phyloP scores from a whole-genome alignment of 306 rosid genomes.

The Medicago ruthenica region DNA sequence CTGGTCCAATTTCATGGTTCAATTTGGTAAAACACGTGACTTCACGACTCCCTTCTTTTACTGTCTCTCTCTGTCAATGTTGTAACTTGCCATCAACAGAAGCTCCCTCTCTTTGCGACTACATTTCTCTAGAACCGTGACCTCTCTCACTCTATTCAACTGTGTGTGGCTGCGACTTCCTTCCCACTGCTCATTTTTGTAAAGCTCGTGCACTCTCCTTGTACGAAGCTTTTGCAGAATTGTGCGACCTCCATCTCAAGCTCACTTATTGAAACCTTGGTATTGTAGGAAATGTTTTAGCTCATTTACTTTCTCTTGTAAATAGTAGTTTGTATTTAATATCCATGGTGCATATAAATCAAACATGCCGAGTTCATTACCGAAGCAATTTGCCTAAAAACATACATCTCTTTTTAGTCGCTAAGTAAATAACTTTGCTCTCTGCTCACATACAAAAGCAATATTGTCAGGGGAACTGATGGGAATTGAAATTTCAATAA shows the following conservation, averaged over 20 bases:
- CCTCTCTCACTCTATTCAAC: not conserved
- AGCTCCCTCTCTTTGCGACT: not conserved
- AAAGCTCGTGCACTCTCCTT: not conserved
- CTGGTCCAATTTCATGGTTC: not conserved
- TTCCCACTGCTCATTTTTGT: not conserved
- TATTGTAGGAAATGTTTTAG: not conserved
- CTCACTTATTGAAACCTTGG: not conserved
- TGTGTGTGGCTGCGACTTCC: not conserved
- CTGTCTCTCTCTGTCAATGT: not conserved
- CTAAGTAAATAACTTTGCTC: constrained; percentile 1
- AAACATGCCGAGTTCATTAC: constrained; percentile 1
- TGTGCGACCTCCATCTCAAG: not conserved
- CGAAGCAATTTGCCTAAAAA: not conserved
- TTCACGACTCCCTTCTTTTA: not conserved
- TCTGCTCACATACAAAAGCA: constrained; percentile 16
- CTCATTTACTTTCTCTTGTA: constrained; percentile 1
- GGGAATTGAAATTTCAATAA: no score
- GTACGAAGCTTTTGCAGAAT: not conserved
- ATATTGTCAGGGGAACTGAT: not conserved
- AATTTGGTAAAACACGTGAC: not conserved
- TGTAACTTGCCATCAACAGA: not conserved
- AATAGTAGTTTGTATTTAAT: not conserved
- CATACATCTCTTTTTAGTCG: not conserved
- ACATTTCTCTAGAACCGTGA: not conserved
- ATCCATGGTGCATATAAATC: not conserved